phyloP scores from a whole-genome alignment of 306 rosid species.

The Quercus gilva region DNA sequence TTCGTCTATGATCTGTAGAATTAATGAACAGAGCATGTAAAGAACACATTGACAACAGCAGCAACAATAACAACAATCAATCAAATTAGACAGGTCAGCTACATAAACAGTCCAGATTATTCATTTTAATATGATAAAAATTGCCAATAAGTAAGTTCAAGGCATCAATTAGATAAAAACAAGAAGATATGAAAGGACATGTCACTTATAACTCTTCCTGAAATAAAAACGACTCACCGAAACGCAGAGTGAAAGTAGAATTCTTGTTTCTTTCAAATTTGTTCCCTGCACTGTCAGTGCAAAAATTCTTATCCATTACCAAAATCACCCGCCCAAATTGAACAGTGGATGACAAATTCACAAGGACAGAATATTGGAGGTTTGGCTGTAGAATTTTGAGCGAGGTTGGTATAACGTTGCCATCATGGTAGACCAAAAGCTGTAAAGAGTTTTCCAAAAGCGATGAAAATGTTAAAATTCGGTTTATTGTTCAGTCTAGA shows the following conservation, averaged over 20 bases:
- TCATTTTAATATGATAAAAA: too few species aligned
- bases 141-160: too few species aligned
- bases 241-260: conserved; percentile 57
- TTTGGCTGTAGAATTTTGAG: conserved; percentile 58
- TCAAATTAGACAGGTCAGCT: too few species aligned
- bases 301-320: conserved; percentile 78
- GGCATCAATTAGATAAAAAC: neutral
- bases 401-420: conserved; percentile 78
- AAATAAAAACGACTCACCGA: conserved; percentile 57
- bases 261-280: conserved; percentile 59
- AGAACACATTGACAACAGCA: too few species aligned
- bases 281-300: conserved; percentile 83
- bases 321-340: conserved; percentile 64
- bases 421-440: conserved; percentile 89
- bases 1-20: too few species aligned
- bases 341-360: conserved; percentile 51
- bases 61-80: too few species aligned
- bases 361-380: conserved; percentile 61
- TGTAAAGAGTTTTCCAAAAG: conserved; percentile 27
- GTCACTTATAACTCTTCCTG: neutral
- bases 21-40: too few species aligned
- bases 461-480: conserved; percentile 19
- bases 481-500: conserved; percentile 2
- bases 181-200: neutral
- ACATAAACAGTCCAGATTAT: too few species aligned